Conservation (phyloP, 2,329 filamentous ascomycete genomes). For the Tolypocladium endophyticum region DNA sequence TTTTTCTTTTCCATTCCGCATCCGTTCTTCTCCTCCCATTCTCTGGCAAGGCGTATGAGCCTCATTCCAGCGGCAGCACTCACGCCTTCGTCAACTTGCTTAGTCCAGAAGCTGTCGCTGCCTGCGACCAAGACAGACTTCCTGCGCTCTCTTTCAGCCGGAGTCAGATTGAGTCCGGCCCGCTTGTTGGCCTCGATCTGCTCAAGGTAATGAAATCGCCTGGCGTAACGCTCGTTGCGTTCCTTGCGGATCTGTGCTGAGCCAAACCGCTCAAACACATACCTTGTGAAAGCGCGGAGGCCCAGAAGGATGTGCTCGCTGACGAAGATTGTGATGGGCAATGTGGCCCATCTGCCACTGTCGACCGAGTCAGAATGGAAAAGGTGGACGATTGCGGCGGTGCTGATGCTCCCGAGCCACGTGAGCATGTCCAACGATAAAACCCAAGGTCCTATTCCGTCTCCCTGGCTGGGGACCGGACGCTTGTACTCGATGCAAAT, state of each 20-base stretch:
- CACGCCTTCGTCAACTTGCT: constrained; percentile 26
- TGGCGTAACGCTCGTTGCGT: constrained; percentile 26
- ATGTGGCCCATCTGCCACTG: constrained; percentile 50
- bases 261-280: constrained; percentile 24
- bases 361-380: constrained; percentile 48
- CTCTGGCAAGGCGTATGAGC: constrained; percentile 21
- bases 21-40: constrained; percentile 5
- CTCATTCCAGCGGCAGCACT: constrained; percentile 22
- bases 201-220: constrained; percentile 24
- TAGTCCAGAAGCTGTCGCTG: constrained; percentile 29
- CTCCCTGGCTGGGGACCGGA: constrained; percentile 56
- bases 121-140: constrained; percentile 23
- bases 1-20: not conserved
- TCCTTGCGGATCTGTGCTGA: constrained; percentile 29
- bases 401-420: constrained; percentile 64
- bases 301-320: constrained; percentile 63
- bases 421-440: constrained; percentile 57
- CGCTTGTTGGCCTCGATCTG: constrained; percentile 28
- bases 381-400: constrained; percentile 62
- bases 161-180: constrained; percentile 18
- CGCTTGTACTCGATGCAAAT: constrained; percentile 65
- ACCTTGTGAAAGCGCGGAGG: constrained; percentile 34
- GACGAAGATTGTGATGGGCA: constrained; percentile 61
- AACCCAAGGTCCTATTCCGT: constrained; percentile 67
- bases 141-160: constrained; percentile 25